Base-by-base conservation (phyloP, 495 filamentous ascomycete genomes). In the Hyaloscypha variabilis region DNA sequence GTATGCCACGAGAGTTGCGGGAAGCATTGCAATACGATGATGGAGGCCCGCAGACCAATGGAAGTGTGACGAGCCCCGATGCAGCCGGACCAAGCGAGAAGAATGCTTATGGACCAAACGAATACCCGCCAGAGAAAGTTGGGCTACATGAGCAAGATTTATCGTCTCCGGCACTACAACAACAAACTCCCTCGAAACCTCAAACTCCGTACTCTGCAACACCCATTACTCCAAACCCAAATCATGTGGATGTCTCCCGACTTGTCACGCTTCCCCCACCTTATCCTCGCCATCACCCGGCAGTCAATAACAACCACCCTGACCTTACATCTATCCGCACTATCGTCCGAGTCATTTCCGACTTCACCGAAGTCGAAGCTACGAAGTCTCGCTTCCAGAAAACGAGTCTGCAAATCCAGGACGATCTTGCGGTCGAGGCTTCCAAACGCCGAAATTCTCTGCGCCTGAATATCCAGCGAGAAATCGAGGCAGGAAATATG, bases 241-340 rank as follows among this genome's bases (percentile, higher is more conserved):
- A 69, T 23, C 80, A 80, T 61, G 82, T 98, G 17, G 95, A 99
- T 68, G 90, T 99, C 29, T 97, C 95, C 5, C 84, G 95, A 2
- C 82, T 99, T 1, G 89, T 99, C 1, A 99, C 95, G 0, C 81
- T 99, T 1, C 95, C 96, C 8, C 95, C 92, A 6, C 91, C 95
- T 2, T 98, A 94, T 74, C 95, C 95, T 2, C 86, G 93, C 19
- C 92, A 97, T 73, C 89, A 97, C 71, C 95, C 95, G 14, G 95
- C 95, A 6, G 91, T 97, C 56, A 97, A 96, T 73, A 99, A 99
- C 71, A 92, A 87, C 71, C 95, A 99, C 73, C 95, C 95, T 0
- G 89, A 95, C 61, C 83, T 99, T 10, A 83, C 93, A 0, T 81
- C 88, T 0, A 91, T 92, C 26, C 86, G 95, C 36, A 88, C 82